Evolutionary conservation across 352 stramenopile genomes (phyloP).

Genomic region (Phytopythium litorale): DNA sequence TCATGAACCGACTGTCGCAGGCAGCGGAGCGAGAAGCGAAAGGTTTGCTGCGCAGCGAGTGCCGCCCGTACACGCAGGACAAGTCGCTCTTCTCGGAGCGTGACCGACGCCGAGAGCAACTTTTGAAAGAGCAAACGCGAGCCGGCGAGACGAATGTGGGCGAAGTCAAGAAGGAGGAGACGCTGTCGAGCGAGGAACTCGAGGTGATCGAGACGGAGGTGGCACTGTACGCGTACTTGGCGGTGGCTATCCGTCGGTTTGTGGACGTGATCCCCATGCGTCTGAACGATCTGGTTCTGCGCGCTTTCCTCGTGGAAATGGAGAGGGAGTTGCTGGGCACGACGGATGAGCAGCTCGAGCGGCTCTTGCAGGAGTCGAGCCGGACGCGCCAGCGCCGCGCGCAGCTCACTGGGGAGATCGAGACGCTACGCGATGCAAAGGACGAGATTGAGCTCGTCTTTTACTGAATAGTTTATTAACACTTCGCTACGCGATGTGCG

Average conservation of each 20-base stretch:
- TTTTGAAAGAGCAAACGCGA: conserved; percentile 9
- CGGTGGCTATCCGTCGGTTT: conserved; percentile 29
- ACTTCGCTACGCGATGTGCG: neutral
- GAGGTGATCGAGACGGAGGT: conserved; percentile 31
- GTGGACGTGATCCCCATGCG: conserved; percentile 31
- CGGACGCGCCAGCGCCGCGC: conserved; percentile 16
- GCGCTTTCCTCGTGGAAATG: conserved; percentile 26
- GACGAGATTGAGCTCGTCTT: conserved; percentile 30
- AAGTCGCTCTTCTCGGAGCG: conserved; percentile 22
- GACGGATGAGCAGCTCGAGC: conserved; percentile 31
- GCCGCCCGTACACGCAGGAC: conserved; percentile 37
- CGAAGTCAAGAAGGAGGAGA: conserved; percentile 9
- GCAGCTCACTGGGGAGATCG: conserved; percentile 22
- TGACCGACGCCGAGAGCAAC: conserved; percentile 12
- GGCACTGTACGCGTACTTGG: conserved; percentile 27
- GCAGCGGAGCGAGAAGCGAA: conserved; percentile 14
- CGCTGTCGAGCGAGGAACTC: conserved; percentile 17
- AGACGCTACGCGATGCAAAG: conserved; percentile 25
- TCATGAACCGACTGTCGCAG: conserved; percentile 13
- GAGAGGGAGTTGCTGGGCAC: conserved; percentile 20
- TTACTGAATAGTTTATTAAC: conserved; percentile 2
- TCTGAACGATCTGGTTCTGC: conserved; percentile 27
- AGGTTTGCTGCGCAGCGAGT: conserved; percentile 19
- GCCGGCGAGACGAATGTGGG: neutral
- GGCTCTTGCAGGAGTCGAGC: conserved; percentile 32